These are phyloP conservation scores for Planoprotostelium fungivorum DNA, from an alignment of 78 protist genomes.

Conservation along the genomic window DNA sequence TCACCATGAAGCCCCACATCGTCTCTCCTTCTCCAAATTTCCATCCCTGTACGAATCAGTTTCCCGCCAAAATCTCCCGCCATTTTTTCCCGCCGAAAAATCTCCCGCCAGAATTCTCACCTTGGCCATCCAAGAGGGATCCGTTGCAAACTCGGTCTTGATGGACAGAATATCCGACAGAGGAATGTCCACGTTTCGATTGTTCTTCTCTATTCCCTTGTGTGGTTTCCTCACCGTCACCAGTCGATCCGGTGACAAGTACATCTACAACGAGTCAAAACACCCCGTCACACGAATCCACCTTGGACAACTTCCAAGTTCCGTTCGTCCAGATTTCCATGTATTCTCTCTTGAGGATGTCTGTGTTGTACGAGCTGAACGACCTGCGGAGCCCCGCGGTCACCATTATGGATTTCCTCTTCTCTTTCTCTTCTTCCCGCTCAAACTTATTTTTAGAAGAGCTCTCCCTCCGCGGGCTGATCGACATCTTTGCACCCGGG, in stretches of 20 bases:
- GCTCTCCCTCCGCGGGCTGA: too few species aligned
- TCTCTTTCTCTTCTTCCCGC: too few species aligned
- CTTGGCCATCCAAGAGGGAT: neutral
- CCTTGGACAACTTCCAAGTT: neutral
- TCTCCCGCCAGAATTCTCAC: neutral
- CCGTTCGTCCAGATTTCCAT: neutral
- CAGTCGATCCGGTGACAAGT: neutral
- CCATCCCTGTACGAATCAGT: too few species aligned
- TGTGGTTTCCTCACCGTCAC: neutral
- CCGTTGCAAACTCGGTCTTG: neutral
- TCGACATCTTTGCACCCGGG: too few species aligned
- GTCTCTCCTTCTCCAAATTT: too few species aligned
- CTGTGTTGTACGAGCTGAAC: neutral
- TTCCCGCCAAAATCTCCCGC: too few species aligned
- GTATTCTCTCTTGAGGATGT: neutral
- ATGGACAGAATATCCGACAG: neutral
- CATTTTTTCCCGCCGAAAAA: too few species aligned
- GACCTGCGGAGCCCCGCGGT: too few species aligned
- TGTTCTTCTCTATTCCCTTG: neutral
- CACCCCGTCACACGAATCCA: neutral
- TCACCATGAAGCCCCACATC: too few species aligned
- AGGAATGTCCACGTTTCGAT: neutral
- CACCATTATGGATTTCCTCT: too few species aligned
- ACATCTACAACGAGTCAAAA: neutral
- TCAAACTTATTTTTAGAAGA: too few species aligned